Evolutionary conservation across 2,329 filamentous ascomycete genomes (phyloP).

Genomic region (Ophiostoma quercus): DNA sequence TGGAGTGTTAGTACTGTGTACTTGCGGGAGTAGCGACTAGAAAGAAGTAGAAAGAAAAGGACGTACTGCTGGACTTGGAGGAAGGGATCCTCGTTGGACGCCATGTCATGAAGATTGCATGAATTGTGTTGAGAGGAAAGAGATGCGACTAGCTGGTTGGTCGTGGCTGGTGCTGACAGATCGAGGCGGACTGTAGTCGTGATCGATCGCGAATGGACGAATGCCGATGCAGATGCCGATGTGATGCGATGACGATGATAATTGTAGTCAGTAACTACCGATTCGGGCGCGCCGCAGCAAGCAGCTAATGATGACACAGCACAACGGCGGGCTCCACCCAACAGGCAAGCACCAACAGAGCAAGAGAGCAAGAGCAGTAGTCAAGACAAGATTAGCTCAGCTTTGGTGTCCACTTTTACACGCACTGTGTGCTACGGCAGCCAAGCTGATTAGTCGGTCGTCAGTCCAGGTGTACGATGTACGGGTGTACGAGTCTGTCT

Average conservation of each 20-base stretch:
- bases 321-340: neutral
- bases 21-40: neutral
- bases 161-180: neutral
- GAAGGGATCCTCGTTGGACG: conserved; percentile 65
- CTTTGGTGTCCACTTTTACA: neutral
- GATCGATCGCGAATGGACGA: no score
- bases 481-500: neutral
- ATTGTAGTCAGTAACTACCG: neutral
- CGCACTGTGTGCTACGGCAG: conserved; percentile 13
- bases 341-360: neutral
- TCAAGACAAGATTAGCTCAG: conserved; percentile 3
- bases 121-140: neutral
- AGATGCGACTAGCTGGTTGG: neutral
- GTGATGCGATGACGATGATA: neutral
- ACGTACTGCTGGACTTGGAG: conserved; percentile 65
- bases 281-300: neutral
- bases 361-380: no score
- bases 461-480: no score
- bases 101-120: conserved; percentile 41
- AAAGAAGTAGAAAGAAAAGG: neutral
- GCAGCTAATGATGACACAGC: conserved; percentile 7
- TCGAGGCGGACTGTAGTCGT: no score
- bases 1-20: conserved; percentile 35
- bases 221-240: neutral
- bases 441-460: neutral